phyloP scores from a whole-genome alignment of 2,329 filamentous ascomycete genomes.

The Chaetoscypha palmicola region DNA sequence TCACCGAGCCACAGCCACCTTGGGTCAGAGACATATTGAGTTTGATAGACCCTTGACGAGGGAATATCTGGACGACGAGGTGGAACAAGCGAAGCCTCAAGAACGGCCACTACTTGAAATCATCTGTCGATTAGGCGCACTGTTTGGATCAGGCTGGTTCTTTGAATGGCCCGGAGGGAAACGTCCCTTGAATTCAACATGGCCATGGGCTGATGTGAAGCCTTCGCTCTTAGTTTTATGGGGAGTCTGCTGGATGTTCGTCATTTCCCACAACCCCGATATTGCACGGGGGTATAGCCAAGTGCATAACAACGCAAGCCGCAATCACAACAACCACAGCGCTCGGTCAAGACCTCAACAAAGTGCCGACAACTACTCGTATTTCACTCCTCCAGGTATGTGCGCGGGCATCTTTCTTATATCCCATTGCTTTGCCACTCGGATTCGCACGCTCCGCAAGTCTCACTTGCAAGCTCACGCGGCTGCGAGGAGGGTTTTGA shows the following conservation, averaged over 20 bases:
- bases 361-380: conserved; percentile 2
- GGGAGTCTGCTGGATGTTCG: conserved; percentile 26
- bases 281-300: conserved; percentile 1
- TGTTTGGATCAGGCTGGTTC: conserved; percentile 23
- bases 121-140: conserved; percentile 6
- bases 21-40: background rate
- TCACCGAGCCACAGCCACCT: background rate
- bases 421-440: background rate
- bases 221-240: conserved; percentile 23
- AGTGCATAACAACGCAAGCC: background rate
- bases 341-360: conserved; percentile 1
- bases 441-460: background rate
- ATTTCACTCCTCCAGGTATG: conserved; percentile 5
- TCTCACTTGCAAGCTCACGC: background rate
- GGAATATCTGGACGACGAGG: background rate
- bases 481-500: background rate
- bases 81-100: background rate
- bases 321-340: background rate
- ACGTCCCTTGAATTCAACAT: conserved; percentile 23
- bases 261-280: conserved; percentile 13
- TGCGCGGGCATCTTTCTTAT: background rate
- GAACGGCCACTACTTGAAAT: conserved; percentile 6
- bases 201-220: conserved; percentile 23
- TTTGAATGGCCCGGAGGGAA: conserved; percentile 23
- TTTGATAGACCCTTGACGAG: background rate